These are phyloP conservation scores for Lepidopterella palustris DNA, from an alignment of 495 filamentous ascomycete species.

Conservation along the genomic window DNA sequence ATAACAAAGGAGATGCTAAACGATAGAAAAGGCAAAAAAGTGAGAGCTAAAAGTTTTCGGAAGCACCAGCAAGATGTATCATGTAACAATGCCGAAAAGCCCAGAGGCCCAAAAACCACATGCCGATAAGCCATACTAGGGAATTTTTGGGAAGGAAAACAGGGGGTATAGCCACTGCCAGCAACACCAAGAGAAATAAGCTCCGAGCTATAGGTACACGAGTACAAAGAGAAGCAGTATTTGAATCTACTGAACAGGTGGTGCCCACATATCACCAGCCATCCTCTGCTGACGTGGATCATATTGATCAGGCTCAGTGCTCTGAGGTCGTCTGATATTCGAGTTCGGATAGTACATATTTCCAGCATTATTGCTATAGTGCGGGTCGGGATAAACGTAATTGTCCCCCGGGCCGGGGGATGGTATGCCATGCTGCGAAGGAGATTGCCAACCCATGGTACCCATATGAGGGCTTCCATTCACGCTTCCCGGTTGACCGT, in stretches of 20 bases:
- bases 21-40: background rate
- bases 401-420: conserved; percentile 28
- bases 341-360: conserved; percentile 38
- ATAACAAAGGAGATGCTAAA: background rate
- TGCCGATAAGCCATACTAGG: conserved; percentile 2
- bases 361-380: conserved; percentile 17
- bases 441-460: conserved; percentile 38
- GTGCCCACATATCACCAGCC: conserved; percentile 30
- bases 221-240: conserved; percentile 1
- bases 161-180: conserved; percentile 28
- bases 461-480: conserved; percentile 39
- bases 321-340: conserved; percentile 35
- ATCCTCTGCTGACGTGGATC: conserved; percentile 30
- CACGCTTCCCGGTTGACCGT: conserved; percentile 33
- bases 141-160: conserved; percentile 23
- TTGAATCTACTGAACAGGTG: conserved; percentile 31
- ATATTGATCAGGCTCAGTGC: conserved; percentile 40
- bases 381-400: conserved; percentile 39
- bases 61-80: background rate
- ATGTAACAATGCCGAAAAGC: background rate
- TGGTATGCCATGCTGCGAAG: conserved; percentile 31
- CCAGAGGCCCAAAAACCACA: conserved; percentile 3
- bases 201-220: conserved; percentile 5
- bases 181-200: conserved; percentile 25
- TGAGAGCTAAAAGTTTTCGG: background rate